phyloP scores from a whole-genome alignment of 179 eudicot genomes.

The Amaranthus tricolor region DNA sequence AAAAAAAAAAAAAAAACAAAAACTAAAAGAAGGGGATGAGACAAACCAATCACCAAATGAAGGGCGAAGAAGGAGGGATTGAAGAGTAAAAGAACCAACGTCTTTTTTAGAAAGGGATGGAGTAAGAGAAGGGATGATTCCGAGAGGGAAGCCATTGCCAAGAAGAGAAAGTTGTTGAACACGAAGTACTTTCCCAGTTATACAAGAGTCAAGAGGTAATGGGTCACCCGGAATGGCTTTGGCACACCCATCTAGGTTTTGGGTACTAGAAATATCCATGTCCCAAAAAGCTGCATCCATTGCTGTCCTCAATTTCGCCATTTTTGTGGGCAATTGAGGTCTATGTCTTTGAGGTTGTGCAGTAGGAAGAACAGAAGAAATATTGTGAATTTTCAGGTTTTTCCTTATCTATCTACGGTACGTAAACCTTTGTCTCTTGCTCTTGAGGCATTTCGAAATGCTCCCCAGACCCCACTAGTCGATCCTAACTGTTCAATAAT shows the following conservation, averaged over 20 bases:
- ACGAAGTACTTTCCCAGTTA: conserved; percentile 53
- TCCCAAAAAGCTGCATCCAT: conserved; percentile 83
- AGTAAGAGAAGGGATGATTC: conserved; percentile 57
- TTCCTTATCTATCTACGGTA: not conserved
- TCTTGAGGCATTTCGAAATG: no score
- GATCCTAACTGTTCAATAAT: no score
- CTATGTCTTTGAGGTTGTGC: no score
- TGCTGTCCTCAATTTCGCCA: conserved; percentile 73
- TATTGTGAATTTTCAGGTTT: not conserved
- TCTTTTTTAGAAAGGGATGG: conserved; percentile 39
- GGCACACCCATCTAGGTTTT: conserved; percentile 52
- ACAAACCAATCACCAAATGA: conserved; percentile 39
- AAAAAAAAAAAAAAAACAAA: not conserved
- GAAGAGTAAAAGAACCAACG: conserved; percentile 61
- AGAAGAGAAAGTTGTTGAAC: conserved; percentile 60
- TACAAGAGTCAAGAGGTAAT: conserved; percentile 56
- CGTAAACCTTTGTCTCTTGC: no score
- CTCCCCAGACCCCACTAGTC: no score
- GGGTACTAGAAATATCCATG: conserved; percentile 56
- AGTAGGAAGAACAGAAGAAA: no score
- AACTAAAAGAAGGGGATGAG: no score
- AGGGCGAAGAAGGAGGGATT: conserved; percentile 52
- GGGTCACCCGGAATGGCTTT: conserved; percentile 68
- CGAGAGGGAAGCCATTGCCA: conserved; percentile 69
- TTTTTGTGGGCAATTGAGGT: conserved; percentile 16